phyloP scores from a whole-genome alignment of 2,329 filamentous ascomycete species.

The Claviceps purpurea region DNA sequence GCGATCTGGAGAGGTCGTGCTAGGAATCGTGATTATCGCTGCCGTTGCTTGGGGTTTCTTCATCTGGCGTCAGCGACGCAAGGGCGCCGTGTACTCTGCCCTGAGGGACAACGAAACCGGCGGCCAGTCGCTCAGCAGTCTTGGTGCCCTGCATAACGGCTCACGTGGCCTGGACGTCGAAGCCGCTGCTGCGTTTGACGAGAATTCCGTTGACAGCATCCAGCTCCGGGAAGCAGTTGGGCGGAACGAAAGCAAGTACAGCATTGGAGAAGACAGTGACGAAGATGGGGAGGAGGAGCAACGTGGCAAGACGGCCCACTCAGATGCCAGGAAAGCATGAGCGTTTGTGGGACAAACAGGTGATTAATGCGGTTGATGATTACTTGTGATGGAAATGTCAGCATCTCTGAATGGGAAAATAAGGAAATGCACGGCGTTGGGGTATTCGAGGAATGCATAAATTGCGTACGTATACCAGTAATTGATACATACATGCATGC shows the following conservation, averaged over 20 bases:
- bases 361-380: background rate
- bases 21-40: constrained; percentile 66
- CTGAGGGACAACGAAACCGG: constrained; percentile 26
- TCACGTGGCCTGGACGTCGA: constrained; percentile 40
- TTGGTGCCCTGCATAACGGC: constrained; percentile 36
- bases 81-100: constrained; percentile 40
- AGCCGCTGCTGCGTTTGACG: constrained; percentile 47
- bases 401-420: background rate
- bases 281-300: constrained; percentile 23
- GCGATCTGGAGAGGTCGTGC: constrained; percentile 71
- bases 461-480: background rate
- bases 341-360: background rate
- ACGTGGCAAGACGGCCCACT: constrained; percentile 1
- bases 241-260: constrained; percentile 35
- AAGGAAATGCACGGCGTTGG: background rate
- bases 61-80: constrained; percentile 49
- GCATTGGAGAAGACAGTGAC: constrained; percentile 43
- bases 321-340: background rate
- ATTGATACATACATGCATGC: background rate
- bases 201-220: constrained; percentile 50
- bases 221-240: constrained; percentile 34
- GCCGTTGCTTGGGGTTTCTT: constrained; percentile 64
- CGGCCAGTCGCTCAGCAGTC: constrained; percentile 20
- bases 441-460: background rate
- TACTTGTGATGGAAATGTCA: background rate